These are phyloP conservation scores for Talinum fruticosum DNA, from an alignment of 148 eudicot genomes.

Conservation along the genomic window DNA sequence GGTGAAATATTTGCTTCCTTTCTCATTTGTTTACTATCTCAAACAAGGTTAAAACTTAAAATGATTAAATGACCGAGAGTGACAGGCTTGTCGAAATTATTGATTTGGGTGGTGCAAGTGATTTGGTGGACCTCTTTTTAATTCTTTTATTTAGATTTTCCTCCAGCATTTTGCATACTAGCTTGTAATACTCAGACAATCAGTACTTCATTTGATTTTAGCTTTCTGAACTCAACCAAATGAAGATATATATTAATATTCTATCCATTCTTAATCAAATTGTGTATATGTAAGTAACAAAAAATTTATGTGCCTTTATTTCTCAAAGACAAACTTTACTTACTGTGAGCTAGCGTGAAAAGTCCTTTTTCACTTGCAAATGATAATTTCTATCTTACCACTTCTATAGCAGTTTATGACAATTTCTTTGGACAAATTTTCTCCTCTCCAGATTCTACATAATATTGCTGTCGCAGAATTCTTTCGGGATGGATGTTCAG, in stretches of 20 bases:
- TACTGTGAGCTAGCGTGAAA: background rate
- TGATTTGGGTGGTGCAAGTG: background rate
- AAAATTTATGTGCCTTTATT: background rate
- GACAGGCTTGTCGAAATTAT: background rate
- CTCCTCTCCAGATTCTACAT: conserved; percentile 57
- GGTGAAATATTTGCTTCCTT: no score
- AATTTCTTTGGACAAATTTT: background rate
- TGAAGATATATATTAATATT: background rate
- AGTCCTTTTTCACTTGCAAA: background rate
- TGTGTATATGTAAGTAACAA: background rate
- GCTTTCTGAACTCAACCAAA: background rate
- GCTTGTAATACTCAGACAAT: background rate
- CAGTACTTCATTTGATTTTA: background rate
- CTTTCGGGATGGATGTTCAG: conserved; percentile 67
- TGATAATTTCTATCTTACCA: conserved; percentile 7
- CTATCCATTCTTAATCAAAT: background rate
- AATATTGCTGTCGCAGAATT: conserved; percentile 67
- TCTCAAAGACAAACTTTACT: background rate
- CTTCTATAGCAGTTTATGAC: conserved; percentile 12
- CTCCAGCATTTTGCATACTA: background rate
- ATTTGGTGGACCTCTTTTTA: background rate
- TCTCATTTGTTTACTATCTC: background rate
- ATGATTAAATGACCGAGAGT: no score
- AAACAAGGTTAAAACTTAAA: background rate
- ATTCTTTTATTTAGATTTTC: background rate